Conservation (phyloP, 2,329 filamentous ascomycete genomes). For the Colletotrichum sp. region DNA sequence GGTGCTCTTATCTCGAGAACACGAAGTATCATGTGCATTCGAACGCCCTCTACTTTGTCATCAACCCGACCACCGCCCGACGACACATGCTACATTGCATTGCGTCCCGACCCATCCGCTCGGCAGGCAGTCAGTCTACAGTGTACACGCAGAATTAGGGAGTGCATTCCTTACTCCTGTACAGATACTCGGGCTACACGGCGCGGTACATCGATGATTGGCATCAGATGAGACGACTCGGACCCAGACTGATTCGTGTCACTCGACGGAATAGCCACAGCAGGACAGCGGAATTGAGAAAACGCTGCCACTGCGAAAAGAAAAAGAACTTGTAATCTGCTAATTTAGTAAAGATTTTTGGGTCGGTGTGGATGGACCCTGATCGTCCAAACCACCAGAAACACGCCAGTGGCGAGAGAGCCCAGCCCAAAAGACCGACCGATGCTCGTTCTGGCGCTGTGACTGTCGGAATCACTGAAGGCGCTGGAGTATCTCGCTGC, state of each 20-base stretch:
- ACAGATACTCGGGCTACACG: neutral
- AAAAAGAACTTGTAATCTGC: neutral
- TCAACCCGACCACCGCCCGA: neutral
- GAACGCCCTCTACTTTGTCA: neutral
- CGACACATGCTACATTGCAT: neutral
- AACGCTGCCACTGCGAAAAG: neutral
- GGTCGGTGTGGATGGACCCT: constrained; percentile 21
- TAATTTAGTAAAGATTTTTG: neutral
- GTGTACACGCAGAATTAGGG: neutral
- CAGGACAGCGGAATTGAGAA: neutral
- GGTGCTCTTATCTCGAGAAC: neutral
- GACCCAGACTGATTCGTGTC: constrained; percentile 1
- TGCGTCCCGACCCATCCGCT: neutral
- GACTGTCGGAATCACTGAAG: neutral
- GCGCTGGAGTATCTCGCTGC: neutral
- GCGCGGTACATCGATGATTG: neutral
- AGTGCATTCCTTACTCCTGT: neutral
- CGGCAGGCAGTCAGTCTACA: neutral
- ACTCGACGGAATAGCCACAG: neutral
- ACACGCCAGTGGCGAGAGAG: constrained; percentile 13
- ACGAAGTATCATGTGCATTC: neutral
- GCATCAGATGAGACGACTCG: neutral
- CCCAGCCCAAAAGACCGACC: neutral
- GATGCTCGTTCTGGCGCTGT: neutral
- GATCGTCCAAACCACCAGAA: constrained; percentile 11